phyloP scores from a whole-genome alignment of 345 rosid genomes.

The Hypericum androsaemum region DNA sequence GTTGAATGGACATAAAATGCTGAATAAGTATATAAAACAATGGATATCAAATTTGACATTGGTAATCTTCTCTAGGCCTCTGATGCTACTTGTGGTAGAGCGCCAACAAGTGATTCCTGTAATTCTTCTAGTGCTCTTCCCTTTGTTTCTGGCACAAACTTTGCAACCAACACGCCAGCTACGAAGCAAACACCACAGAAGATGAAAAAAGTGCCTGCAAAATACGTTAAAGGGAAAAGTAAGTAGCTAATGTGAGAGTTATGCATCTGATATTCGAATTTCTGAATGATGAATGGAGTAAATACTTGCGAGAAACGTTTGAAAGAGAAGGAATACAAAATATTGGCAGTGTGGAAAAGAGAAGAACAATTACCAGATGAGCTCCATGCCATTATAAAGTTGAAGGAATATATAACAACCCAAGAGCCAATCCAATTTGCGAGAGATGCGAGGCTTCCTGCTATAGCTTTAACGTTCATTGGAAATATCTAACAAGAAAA shows the following conservation, averaged over 20 bases:
- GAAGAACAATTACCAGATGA: neutral
- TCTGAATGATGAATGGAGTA: too few species aligned
- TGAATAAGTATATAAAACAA: too few species aligned
- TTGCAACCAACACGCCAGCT: neutral
- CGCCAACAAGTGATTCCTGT: neutral
- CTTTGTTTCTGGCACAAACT: neutral
- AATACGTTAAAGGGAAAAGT: too few species aligned
- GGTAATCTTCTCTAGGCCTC: too few species aligned
- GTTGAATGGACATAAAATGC: too few species aligned
- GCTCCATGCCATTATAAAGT: neutral
- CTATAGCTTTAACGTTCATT: neutral
- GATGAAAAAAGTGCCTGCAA: neutral
- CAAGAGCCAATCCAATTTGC: neutral
- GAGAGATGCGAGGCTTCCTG: neutral
- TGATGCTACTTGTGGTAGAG: too few species aligned
- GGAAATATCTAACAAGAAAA: constrained; percentile 1
- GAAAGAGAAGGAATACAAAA: too few species aligned
- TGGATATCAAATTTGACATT: too few species aligned
- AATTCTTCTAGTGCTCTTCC: neutral
- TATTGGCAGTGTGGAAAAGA: too few species aligned
- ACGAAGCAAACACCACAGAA: neutral
- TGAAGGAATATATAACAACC: constrained; percentile 1
- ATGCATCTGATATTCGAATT: too few species aligned
- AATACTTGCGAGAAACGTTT: too few species aligned
- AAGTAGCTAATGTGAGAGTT: too few species aligned